Base-by-base conservation (phyloP, 139 green algal genomes). In the Haematococcus sp. region DNA sequence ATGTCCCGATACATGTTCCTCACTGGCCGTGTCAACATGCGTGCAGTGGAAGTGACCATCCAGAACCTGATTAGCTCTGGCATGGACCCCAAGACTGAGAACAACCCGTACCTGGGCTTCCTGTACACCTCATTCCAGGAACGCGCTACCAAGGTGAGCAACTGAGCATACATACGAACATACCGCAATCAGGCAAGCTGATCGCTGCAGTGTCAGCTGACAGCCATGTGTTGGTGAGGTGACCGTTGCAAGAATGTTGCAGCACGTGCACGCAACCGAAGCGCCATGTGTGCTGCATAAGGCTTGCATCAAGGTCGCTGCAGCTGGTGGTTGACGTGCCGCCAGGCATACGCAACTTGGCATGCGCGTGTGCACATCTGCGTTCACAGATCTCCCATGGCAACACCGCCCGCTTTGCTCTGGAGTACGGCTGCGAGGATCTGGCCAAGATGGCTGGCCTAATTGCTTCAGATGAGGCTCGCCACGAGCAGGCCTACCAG, bases 51-150 rank as follows among this genome's bases (percentile, higher is more conserved):
- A 88, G 84, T 94, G 33, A 99, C 95, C 30, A 97, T 98, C 68
- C 95, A 99, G 85, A 98, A 98, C 84, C 88, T 99, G 70, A 98
- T 99, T 63, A 89, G 90, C 30, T 88, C 72, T 68, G 95, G 95
- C 66, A 98, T 99, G 95, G 87, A 96, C 82, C 92, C 92, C 73
- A 96, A 96, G 84, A 97, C 92, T 7, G 95, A 99, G 81, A 98
- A 99, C 93, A 98, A 98, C 88, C 91, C 95, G 4, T 99, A 99
- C 89, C 81, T 98, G 22, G 95, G 95, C 75, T 99, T 98, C 78
- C 81, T 97, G 46, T 99, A 99, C 93, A 99, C 95, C 2, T 97
- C 91, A 27, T 99, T 99, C 90, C 92, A 97, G 89, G 93, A 97
- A 82, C 85, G 93, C 28, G 95, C 95, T 20, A 99, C 95, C 58